Percentiles rank a stretch among this genome's conserved stretches.
phyloP scores from a whole-genome alignment of 495 filamentous ascomycete genomes.

The Penicillium paradoxum region DNA sequence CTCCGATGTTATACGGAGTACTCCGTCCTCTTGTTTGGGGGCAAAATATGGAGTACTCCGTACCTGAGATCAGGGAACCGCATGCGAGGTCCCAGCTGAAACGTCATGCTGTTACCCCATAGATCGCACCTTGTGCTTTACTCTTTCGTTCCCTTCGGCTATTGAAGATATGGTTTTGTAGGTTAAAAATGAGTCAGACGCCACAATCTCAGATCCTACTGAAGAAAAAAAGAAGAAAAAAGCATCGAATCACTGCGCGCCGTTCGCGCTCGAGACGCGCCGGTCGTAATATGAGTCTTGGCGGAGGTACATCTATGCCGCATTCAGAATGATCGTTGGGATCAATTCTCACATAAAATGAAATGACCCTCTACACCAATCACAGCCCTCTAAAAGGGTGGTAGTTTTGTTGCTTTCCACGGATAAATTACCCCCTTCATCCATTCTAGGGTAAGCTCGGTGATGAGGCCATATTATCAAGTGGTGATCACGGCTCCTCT shows the following conservation, averaged over 20 bases:
- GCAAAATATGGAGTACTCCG: constrained; percentile 1
- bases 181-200: not conserved
- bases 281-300: not conserved
- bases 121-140: too few relatives aligned
- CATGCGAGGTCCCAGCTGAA: not conserved
- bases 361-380: constrained; percentile 1
- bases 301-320: constrained; percentile 10
- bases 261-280: not conserved
- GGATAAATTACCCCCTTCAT: not conserved
- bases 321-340: constrained; percentile 9
- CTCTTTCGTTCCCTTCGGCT: too few relatives aligned
- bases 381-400: too few relatives aligned
- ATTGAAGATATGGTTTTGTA: too few relatives aligned
- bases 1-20: not conserved
- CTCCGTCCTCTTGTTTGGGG: not conserved
- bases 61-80: not conserved
- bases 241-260: not conserved
- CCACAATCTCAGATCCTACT: not conserved
- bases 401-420: not conserved
- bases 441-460: not conserved
- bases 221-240: not conserved
- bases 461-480: not conserved
- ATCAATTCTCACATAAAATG: not conserved
- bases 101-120: not conserved
- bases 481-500: not conserved